Evolutionary conservation across 306 rosid species (phyloP).

Genomic region (Vicia faba): DNA sequence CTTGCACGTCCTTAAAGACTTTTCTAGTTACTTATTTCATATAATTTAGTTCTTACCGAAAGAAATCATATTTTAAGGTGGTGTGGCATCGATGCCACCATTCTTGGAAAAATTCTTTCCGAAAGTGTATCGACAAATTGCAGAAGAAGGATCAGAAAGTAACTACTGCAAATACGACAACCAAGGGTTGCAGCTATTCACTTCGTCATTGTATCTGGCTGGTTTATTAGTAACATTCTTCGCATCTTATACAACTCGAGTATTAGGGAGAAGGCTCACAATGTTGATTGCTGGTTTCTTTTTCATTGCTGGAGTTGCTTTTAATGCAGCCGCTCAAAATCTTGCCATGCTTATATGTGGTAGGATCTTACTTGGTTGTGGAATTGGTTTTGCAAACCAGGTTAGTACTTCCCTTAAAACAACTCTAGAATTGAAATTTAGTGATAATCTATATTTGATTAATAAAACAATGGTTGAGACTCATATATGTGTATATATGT

Average conservation of each 20-base stretch:
- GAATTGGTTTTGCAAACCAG: constrained; percentile 89
- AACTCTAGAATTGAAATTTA: too few species aligned
- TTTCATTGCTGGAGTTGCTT: constrained; percentile 55
- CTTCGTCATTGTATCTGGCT: constrained; percentile 65
- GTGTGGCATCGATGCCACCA: constrained; percentile 59
- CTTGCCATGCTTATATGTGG: constrained; percentile 61
- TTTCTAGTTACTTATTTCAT: too few species aligned
- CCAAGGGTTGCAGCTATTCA: constrained; percentile 60
- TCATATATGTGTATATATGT: too few species aligned
- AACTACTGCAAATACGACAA: constrained; percentile 71
- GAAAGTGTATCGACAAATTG: constrained; percentile 44
- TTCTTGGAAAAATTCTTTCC: constrained; percentile 68
- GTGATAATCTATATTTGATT: too few species aligned
- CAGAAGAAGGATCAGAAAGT: constrained; percentile 33
- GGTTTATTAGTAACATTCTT: constrained; percentile 57
- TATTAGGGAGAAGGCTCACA: constrained; percentile 59
- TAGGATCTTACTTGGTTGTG: constrained; percentile 68
- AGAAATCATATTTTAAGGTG: constrained; percentile 44
- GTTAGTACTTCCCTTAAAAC: constrained; percentile 30
- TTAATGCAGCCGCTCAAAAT: constrained; percentile 56
- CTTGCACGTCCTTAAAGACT: too few species aligned
- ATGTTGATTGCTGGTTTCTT: constrained; percentile 69
- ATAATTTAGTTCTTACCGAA: too few species aligned
- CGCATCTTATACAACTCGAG: constrained; percentile 61
- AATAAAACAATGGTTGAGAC: too few species aligned